Evolutionary conservation across 805 yeast genomes (phyloP).

Genomic region (Candida sithepensis): DNA sequence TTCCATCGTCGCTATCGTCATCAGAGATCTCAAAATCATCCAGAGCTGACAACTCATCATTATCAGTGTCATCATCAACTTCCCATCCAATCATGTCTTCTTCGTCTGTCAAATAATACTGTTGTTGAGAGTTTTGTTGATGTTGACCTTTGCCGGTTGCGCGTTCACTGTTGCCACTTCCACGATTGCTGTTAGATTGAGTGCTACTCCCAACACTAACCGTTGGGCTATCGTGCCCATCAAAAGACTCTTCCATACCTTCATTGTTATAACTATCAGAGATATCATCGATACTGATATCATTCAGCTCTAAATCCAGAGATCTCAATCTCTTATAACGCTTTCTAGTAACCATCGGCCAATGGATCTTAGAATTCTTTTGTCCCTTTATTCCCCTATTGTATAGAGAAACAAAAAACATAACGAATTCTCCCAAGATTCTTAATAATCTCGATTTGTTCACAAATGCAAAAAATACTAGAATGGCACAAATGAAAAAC

Average conservation of each 20-base stretch:
- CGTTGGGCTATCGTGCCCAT: neutral
- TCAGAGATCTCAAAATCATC: constrained; percentile 24
- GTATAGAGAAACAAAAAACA: constrained; percentile 13
- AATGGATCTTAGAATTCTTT: constrained; percentile 14
- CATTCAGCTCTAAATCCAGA: constrained; percentile 20
- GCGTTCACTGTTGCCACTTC: neutral
- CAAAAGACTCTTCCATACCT: neutral
- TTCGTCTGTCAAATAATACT: constrained; percentile 3
- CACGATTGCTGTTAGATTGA: neutral
- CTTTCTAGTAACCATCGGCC: constrained; percentile 19
- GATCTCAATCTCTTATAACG: constrained; percentile 25
- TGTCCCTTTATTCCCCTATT: constrained; percentile 4
- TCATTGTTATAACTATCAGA: neutral
- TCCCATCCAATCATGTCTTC: constrained; percentile 5
- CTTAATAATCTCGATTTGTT: constrained; percentile 19
- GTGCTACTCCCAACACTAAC: neutral
- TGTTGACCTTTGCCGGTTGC: too few species aligned
- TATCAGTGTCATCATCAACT: constrained; percentile 13
- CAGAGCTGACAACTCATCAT: constrained; percentile 18
- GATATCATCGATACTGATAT: constrained; percentile 4
- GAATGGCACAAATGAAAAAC: constrained; percentile 3
- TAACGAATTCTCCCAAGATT: constrained; percentile 15
- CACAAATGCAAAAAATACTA: constrained; percentile 7
- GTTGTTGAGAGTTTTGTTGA: neutral
- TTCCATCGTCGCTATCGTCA: constrained; percentile 31